A percentile compares a stretch with the other conserved stretches of the same genome.
Evolutionary conservation across 371 early-diverging fungal genomes (phyloP).

Genomic region (Thermomucor indicae-seudaticae): DNA sequence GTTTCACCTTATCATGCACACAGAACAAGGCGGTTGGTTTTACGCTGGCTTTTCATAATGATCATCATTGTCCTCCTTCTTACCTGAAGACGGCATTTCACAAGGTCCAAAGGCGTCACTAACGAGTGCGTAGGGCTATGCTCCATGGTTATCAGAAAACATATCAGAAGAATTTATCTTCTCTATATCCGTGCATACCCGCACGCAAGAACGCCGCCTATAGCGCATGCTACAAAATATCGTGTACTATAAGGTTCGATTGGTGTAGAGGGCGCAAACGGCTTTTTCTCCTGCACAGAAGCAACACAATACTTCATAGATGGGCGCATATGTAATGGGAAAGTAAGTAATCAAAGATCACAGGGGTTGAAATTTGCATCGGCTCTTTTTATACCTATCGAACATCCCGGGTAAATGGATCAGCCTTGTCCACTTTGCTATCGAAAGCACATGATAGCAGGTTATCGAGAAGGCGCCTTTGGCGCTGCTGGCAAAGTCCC

Average conservation of each 20-base stretch:
- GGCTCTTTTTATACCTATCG: background rate
- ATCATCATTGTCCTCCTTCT: too few species aligned
- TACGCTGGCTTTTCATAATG: too few species aligned
- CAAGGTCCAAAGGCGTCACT: conserved; percentile 64
- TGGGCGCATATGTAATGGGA: too few species aligned
- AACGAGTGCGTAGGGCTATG: conserved; percentile 49
- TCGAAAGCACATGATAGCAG: too few species aligned
- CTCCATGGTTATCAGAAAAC: background rate
- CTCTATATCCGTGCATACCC: conserved; percentile 22
- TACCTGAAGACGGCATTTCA: conserved; percentile 64
- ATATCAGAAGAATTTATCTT: background rate
- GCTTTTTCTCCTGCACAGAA: conserved; percentile 3
- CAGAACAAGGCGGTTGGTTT: background rate
- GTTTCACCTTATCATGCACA: conserved; percentile 41
- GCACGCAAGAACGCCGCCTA: conserved; percentile 62
- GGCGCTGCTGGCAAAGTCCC: too few species aligned
- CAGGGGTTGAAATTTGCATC: too few species aligned
- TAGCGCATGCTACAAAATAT: conserved; percentile 38
- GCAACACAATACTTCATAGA: conserved; percentile 1
- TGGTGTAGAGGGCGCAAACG: conserved; percentile 2
- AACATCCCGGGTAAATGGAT: too few species aligned
- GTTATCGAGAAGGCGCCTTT: too few species aligned
- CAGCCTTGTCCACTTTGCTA: too few species aligned
- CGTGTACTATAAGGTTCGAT: conserved; percentile 45
- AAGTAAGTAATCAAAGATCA: too few species aligned